phyloP scores from a whole-genome alignment of 2,329 filamentous ascomycete species.

The Reticulascus tulasneorum region DNA sequence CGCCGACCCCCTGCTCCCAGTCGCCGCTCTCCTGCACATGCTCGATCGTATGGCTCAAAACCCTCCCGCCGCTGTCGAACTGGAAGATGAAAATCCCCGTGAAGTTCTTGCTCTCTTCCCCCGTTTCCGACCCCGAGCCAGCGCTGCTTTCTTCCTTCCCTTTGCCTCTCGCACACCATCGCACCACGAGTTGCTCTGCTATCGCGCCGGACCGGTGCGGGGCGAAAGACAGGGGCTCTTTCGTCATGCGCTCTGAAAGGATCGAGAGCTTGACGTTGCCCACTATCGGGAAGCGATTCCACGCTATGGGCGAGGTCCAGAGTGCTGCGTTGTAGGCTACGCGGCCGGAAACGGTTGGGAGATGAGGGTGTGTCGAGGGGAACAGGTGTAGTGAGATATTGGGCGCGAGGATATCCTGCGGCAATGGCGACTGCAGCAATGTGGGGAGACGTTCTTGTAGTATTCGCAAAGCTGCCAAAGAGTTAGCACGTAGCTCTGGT shows the following conservation, averaged over 20 bases:
- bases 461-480: conserved; percentile 52
- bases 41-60: conserved; percentile 89
- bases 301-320: conserved; percentile 94
- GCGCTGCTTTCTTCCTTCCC: conserved; percentile 21
- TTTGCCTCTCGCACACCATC: conserved; percentile 71
- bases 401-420: conserved; percentile 72
- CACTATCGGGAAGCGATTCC: conserved; percentile 87
- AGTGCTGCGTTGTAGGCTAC: conserved; percentile 85
- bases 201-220: conserved; percentile 48
- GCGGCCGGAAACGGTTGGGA: conserved; percentile 86
- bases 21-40: conserved; percentile 79
- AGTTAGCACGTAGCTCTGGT: no score
- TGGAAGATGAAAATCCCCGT: conserved; percentile 92
- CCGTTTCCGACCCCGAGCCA: conserved; percentile 32
- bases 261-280: conserved; percentile 88
- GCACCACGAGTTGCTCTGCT: conserved; percentile 81
- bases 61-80: conserved; percentile 81
- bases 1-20: conserved; percentile 76
- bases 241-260: conserved; percentile 81
- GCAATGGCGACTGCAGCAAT: conserved; percentile 61
- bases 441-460: conserved; percentile 65
- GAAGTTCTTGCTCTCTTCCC: conserved; percentile 66
- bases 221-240: conserved; percentile 46
- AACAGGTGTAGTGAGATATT: conserved; percentile 69
- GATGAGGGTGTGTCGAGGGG: conserved; percentile 75